Base-by-base conservation (phyloP, 2,329 filamentous ascomycete species). In the Hypomyces perniciosus region DNA sequence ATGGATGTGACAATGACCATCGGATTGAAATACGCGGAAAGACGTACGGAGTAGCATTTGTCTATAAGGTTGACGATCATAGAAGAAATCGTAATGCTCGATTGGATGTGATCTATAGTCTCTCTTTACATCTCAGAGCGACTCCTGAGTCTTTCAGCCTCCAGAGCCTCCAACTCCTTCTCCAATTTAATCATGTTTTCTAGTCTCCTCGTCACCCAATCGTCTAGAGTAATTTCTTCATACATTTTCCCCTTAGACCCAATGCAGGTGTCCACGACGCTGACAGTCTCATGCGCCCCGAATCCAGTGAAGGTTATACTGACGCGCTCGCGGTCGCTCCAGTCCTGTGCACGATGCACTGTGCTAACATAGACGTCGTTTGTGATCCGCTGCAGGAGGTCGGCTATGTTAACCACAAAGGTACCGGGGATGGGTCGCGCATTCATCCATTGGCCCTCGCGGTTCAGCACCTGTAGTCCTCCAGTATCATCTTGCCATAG, bases 341-440 rank as follows among this genome's bases (percentile, higher is more conserved):
- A 55, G 45, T 77, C 77, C 33, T 72, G 66, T 1, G 72, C 74
- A 1, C 73, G 61, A 54, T 77, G 76, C n/a, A 78, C 68, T 0
- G 73, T 77, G 41, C 70, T 74, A 48, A 74, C 67, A 50, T 75
- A 78, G 41, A 62, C 51, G 13, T 72, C 75, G 49, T 79, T 79
- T 1, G 74, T 77, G 63, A 73, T 74, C 12, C 75, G 68, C 68
- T 75, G 74, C 54, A 79, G 60, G 48, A 71, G 75, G 57, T 79
- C 74, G 5, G 68, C 76, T n/a, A 78, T 72, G 47, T 79, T 79
- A 12, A 79, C 72, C 12, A 79, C 73, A 42, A 77, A 68, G 0
- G 74, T 67, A 1, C 66, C 70, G 1, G 66, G 64, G 1, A 74
- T 59, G 2, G 73, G 71, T 4, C 57, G 54, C 0, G 72, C 72